phyloP scores from a whole-genome alignment of 495 filamentous ascomycete genomes.

The Talaromyces borbonicus region DNA sequence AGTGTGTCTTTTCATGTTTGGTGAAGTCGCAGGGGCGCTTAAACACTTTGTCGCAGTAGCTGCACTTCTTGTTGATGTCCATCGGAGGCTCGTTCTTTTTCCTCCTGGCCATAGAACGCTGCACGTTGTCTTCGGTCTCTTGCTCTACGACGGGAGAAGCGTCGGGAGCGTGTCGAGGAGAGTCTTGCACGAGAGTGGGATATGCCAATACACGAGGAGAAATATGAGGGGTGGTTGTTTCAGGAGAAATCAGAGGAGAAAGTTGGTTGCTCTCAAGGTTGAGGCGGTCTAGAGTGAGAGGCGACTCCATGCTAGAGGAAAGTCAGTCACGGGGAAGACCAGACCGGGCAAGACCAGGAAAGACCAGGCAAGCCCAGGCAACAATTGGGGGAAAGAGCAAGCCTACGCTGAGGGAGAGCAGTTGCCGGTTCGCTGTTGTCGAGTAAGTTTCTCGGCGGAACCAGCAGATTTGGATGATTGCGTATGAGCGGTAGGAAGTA shows the following conservation, averaged over 20 bases:
- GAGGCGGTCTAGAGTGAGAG: background rate
- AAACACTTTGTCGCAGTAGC: conserved; percentile 80
- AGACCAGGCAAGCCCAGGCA: background rate
- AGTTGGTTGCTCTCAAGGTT: background rate
- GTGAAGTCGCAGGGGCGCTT: conserved; percentile 85
- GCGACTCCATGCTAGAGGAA: background rate
- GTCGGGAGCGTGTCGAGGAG: background rate
- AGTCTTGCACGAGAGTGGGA: background rate
- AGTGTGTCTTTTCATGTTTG: conserved; percentile 97
- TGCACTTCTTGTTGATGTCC: conserved; percentile 66
- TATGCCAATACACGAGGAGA: background rate
- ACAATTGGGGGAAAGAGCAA: background rate
- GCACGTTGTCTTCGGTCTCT: conserved; percentile 46
- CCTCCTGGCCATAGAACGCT: conserved; percentile 80
- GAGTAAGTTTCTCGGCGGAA: too few relatives aligned
- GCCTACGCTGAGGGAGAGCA: background rate
- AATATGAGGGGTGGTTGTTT: background rate
- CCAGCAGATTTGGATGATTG: too few relatives aligned
- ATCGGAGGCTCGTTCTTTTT: conserved; percentile 69
- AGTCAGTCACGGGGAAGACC: background rate
- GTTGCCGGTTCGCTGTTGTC: conserved; percentile 9
- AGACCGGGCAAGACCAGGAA: background rate
- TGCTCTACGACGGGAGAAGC: conserved; percentile 44
- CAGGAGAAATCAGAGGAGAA: background rate
- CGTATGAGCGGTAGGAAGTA: too few relatives aligned